Base-by-base conservation (phyloP, 306 rosid species). In the Cucurbita ficifolia region DNA sequence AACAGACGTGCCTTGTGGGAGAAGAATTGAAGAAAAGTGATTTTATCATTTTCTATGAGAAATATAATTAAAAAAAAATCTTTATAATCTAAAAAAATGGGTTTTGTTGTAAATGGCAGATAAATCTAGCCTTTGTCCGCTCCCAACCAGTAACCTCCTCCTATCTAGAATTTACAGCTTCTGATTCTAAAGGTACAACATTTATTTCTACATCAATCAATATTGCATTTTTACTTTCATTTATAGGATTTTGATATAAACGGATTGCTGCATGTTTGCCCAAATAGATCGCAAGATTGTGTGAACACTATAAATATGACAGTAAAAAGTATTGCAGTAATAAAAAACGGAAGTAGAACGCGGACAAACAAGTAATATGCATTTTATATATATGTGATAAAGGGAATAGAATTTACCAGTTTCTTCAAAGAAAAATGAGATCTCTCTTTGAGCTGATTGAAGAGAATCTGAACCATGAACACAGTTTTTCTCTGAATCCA, bases 391-490 rank as follows among this genome's bases (percentile, higher is more conserved):
- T 2, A 29, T 2, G 51, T 2, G 73, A 59, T 40, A 42, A 24
- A 48, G 53, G 57, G 74, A 74, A 10, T 42, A 39, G 11, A 46
- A 62, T 42, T 70, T 78, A 89, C 97, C 95, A 79, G 81, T 63
- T 79, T 68, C 79, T 45, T 62, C n/a, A 70, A 93, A 90, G 97
- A 93, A 88, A 81, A 90, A 82, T 38, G 81, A 19, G 76, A 87
- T 87, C 81, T 93, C 98, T 79, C 88, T 82, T 79, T 77, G 85
- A 10, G 94, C 96, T 57, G 98, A 93, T 70, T 74, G 76, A 56
- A 79, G 68, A 81, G 97, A 93, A 81, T 92, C 96, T 10, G 96
- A 92, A 63, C 97, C 97, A 71, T 89, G 97, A 60, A 92, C 90
- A 76, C 97, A 86, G 50, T 92, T 92, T 74, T 80, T 89, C 80